Conservation (phyloP, 345 rosid genomes). For the Turnera subulata region DNA sequence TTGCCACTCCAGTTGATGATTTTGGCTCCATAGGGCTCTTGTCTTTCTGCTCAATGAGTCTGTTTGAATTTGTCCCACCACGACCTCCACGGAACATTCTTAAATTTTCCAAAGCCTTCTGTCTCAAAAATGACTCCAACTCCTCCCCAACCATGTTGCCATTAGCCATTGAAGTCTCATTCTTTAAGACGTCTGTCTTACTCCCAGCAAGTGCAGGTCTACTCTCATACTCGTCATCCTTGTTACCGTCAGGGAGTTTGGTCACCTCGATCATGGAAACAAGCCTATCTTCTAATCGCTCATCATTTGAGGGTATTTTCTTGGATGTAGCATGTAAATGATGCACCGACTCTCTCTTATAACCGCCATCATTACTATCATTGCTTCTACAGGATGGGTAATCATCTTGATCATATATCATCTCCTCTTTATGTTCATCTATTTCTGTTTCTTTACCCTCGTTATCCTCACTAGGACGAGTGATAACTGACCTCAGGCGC, state of each 20-base stretch:
- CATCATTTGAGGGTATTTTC: constrained; percentile 21
- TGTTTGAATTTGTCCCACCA: constrained; percentile 24
- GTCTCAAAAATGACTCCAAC: constrained; percentile 61
- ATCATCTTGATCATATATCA: too few species aligned
- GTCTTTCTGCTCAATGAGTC: constrained; percentile 21
- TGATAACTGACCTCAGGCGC: too few species aligned
- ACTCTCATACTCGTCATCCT: too few species aligned
- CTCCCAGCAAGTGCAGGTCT: not conserved
- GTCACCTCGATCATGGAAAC: too few species aligned
- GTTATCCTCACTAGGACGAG: too few species aligned
- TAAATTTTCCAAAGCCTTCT: constrained; percentile 73
- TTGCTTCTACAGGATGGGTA: constrained; percentile 53
- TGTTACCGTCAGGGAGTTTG: too few species aligned
- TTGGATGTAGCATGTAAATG: constrained; percentile 21
- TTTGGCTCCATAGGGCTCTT: constrained; percentile 17
- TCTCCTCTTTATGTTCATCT: too few species aligned
- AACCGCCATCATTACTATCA: constrained; percentile 39
- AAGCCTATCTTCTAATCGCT: constrained; percentile 28
- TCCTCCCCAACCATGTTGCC: constrained; percentile 33
- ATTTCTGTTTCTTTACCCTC: too few species aligned
- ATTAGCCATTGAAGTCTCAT: constrained; percentile 19
- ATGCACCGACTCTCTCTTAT: constrained; percentile 27
- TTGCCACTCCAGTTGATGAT: constrained; percentile 17
- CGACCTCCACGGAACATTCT: constrained; percentile 60
- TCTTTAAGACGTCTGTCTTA: constrained; percentile 22